These are phyloP conservation scores for Epichloe coenophiala DNA, from an alignment of 2,329 filamentous ascomycete species.

Conservation along the genomic window DNA sequence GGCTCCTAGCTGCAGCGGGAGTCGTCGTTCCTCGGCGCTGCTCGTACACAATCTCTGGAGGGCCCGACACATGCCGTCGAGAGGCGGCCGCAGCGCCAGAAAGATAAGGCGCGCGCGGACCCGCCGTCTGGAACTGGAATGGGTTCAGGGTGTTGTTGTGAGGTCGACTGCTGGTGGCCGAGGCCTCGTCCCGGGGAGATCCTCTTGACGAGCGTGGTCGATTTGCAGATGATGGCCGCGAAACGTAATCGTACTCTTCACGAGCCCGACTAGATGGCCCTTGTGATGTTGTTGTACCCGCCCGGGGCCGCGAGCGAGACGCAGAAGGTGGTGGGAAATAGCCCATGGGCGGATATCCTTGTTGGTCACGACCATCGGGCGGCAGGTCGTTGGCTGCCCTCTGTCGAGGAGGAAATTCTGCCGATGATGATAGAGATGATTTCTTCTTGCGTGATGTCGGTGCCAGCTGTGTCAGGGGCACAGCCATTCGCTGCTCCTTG, in stretches of 20 bases:
- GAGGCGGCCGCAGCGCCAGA: constrained; percentile 19
- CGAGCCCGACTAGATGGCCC: constrained; percentile 19
- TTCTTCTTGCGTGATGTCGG: constrained; percentile 25
- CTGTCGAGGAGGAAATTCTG: constrained; percentile 12
- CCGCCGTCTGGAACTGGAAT: constrained; percentile 39
- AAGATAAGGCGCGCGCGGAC: constrained; percentile 24
- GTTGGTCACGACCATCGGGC: constrained; percentile 19
- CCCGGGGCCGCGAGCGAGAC: constrained; percentile 27
- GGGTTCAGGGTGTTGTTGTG: constrained; percentile 24
- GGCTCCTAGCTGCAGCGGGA: constrained; percentile 20
- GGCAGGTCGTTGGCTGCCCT: constrained; percentile 24
- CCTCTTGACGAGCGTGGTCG: constrained; percentile 20
- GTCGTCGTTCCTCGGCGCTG: constrained; percentile 13
- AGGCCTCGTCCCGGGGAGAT: constrained; percentile 19
- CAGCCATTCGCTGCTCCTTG: constrained; percentile 34
- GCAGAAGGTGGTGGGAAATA: constrained; percentile 35
- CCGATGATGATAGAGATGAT: constrained; percentile 9
- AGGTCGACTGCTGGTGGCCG: constrained; percentile 14
- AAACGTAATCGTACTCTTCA: constrained; percentile 30
- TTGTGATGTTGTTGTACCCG: constrained; percentile 28
- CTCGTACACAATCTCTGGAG: constrained; percentile 15
- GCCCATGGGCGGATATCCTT: constrained; percentile 33
- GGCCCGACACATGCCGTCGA: constrained; percentile 25
- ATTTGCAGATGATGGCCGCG: background rate
- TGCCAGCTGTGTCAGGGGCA: constrained; percentile 40